Percentiles rank a stretch among this genome's conserved stretches.
Conservation (phyloP, 2,329 filamentous ascomycete genomes). For the Colletotrichum theobromicola region DNA sequence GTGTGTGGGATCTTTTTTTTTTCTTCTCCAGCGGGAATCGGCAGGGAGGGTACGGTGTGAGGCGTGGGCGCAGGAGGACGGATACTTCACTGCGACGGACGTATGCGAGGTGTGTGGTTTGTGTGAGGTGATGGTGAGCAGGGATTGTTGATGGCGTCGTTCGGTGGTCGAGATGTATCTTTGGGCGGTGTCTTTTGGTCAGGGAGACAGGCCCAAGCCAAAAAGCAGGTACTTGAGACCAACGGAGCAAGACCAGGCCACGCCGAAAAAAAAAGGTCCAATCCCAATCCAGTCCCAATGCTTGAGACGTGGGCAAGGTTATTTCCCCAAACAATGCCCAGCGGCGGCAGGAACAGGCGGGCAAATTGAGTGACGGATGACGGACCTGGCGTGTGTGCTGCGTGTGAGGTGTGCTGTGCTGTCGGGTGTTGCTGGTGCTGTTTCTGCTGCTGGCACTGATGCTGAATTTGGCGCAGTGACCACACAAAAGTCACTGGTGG, state of each 20-base stretch:
- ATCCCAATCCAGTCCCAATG: not conserved
- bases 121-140: slow-evolving; percentile 19
- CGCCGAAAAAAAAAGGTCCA: not conserved
- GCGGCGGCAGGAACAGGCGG: slow-evolving; percentile 10
- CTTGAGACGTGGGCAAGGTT: not conserved
- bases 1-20: slow-evolving; percentile 3
- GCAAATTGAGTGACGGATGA: slow-evolving; percentile 1
- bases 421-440: not conserved
- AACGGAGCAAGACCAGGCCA: not conserved
- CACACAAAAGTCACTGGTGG: not conserved
- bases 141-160: slow-evolving; percentile 9
- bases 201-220: not conserved
- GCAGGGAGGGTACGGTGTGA: slow-evolving; percentile 11
- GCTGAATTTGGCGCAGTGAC: not conserved
- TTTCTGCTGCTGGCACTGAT: not conserved
- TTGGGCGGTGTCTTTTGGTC: not conserved
- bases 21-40: slow-evolving; percentile 17
- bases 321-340: slow-evolving; percentile 8
- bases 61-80: not conserved
- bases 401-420: not conserved
- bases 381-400: not conserved
- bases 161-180: slow-evolving; percentile 1
- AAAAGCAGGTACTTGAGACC: not conserved
- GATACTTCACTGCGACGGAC: not conserved
- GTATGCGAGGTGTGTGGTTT: not conserved